phyloP scores from a whole-genome alignment of 2,329 filamentous ascomycete genomes.

The Fusarium graminum region DNA sequence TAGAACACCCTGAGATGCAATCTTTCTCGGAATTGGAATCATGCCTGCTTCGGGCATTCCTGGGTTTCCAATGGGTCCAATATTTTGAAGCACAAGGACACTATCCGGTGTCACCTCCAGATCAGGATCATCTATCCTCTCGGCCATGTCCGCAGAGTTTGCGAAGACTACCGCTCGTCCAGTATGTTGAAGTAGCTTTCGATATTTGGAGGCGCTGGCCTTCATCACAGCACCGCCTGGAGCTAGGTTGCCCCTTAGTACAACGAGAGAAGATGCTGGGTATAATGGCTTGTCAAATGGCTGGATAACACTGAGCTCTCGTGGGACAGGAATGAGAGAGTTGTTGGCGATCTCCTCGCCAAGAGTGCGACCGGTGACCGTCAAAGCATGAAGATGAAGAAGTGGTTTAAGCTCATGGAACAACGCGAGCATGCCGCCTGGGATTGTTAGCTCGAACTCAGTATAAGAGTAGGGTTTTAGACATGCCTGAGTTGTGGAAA shows the following conservation, averaged over 20 bases:
- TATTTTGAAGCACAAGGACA: constrained; percentile 87
- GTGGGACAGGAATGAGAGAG: constrained; percentile 67
- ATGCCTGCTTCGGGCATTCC: constrained; percentile 90
- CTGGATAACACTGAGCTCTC: constrained; percentile 67
- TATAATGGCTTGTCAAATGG: constrained; percentile 76
- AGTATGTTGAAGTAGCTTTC: constrained; percentile 62
- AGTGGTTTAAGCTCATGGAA: constrained; percentile 83
- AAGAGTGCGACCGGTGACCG: constrained; percentile 86
- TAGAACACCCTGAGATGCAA: constrained; percentile 77
- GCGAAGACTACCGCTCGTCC: constrained; percentile 73
- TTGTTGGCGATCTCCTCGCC: constrained; percentile 81
- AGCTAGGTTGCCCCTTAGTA: constrained; percentile 85
- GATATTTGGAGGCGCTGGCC: constrained; percentile 87
- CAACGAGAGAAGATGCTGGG: constrained; percentile 81
- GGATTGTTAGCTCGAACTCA: background rate
- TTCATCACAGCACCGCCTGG: constrained; percentile 89
- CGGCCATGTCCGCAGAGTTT: constrained; percentile 80
- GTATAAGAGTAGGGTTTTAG: rapidly evolving
- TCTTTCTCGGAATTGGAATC: constrained; percentile 77
- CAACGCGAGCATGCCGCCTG: constrained; percentile 83
- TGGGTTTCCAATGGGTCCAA: constrained; percentile 89
- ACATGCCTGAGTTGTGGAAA: constrained; percentile 72
- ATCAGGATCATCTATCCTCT: constrained; percentile 66
- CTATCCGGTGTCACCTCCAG: constrained; percentile 72
- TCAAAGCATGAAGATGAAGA: constrained; percentile 80